A percentile compares a stretch with the other conserved stretches of the same genome.
phyloP scores from a whole-genome alignment of 352 stramenopile genomes.

The Elongisporangium undulatum region DNA sequence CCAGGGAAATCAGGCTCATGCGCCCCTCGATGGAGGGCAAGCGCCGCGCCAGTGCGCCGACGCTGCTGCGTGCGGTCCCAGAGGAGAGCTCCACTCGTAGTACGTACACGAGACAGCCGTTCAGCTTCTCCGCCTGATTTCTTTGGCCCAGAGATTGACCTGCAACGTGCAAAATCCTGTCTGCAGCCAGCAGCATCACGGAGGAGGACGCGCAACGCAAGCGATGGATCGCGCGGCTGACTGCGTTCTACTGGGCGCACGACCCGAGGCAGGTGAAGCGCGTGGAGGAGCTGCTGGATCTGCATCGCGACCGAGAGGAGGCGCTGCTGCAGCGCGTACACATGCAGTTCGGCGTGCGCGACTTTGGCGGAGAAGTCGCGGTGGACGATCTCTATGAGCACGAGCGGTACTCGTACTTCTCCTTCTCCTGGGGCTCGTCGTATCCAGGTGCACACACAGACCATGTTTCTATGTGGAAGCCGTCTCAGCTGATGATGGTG shows the following conservation, averaged over 20 bases:
- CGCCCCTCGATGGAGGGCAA: neutral
- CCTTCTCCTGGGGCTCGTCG: conserved; percentile 66
- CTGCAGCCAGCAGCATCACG: neutral
- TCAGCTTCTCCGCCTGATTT: neutral
- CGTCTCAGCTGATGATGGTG: neutral
- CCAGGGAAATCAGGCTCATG: neutral
- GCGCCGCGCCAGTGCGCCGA: neutral
- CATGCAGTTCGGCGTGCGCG: conserved; percentile 55
- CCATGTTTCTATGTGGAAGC: neutral
- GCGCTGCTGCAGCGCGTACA: conserved; percentile 57
- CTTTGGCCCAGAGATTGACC: neutral
- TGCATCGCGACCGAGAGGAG: conserved; percentile 48
- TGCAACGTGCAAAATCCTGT: neutral
- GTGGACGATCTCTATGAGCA: conserved; percentile 80
- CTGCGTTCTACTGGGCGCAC: conserved; percentile 70
- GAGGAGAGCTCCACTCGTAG: neutral
- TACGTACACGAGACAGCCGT: neutral
- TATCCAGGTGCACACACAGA: conserved; percentile 29
- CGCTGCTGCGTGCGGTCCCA: neutral
- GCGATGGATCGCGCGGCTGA: conserved; percentile 21
- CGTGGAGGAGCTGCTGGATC: conserved; percentile 51
- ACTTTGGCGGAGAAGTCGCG: conserved; percentile 60
- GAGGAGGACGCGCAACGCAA: neutral
- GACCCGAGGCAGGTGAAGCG: conserved; percentile 59
- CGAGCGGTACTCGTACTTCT: conserved; percentile 77